phyloP scores from a whole-genome alignment of 192 early-diverging fungal species.

The Mortierella claussenii region DNA sequence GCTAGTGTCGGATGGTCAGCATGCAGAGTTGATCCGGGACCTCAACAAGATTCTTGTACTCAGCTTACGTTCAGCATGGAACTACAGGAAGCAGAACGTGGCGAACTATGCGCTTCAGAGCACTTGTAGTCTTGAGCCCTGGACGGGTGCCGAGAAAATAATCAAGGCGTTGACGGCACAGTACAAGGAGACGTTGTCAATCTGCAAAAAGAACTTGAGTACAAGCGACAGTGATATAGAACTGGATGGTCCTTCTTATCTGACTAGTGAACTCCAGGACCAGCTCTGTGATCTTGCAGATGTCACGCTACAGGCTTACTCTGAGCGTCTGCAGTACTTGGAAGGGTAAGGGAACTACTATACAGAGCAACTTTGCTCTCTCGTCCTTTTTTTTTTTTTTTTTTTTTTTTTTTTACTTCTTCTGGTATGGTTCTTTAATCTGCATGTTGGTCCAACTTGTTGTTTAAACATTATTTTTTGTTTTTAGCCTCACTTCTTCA shows the following conservation, averaged over 20 bases:
- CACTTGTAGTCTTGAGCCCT: constrained; percentile 30
- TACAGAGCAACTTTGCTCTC: neutral
- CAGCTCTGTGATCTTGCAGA: constrained; percentile 51
- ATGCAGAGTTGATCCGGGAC: constrained; percentile 14
- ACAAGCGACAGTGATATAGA: constrained; percentile 8
- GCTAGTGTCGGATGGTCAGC: constrained; percentile 4
- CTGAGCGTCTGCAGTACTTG: constrained; percentile 39
- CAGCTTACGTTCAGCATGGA: constrained; percentile 41
- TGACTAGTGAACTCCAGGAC: constrained; percentile 22
- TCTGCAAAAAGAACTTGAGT: neutral
- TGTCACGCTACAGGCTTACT: constrained; percentile 40
- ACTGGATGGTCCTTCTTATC: constrained; percentile 1
- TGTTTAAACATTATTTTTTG: neutral
- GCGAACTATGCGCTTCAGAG: constrained; percentile 24
- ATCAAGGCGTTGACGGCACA: constrained; percentile 31
- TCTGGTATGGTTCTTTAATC: too few species aligned
- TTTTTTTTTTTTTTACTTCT: neutral
- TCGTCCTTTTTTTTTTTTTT: neutral
- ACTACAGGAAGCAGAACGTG: constrained; percentile 31
- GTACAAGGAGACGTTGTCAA: constrained; percentile 11
- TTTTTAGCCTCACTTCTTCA: constrained; percentile 9
- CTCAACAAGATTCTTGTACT: constrained; percentile 40
- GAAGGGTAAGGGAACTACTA: constrained; percentile 22
- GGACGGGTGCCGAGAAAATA: constrained; percentile 43
- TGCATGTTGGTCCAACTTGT: neutral